These are phyloP conservation scores for Spatholobus suberectus DNA, from an alignment of 306 rosid species.

Conservation along the genomic window DNA sequence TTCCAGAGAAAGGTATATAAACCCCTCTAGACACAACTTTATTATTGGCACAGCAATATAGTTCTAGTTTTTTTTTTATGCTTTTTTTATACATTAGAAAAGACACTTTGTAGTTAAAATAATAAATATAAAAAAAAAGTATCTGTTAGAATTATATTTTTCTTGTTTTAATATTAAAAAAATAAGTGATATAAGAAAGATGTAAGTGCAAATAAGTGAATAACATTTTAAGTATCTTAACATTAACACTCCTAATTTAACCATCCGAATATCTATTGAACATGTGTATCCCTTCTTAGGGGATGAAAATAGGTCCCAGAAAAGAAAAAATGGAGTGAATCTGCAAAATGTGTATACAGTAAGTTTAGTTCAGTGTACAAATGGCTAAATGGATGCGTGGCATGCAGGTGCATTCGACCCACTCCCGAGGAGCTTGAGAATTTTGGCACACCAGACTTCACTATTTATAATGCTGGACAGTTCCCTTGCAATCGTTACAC, in stretches of 20 bases:
- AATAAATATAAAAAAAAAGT: too few species aligned
- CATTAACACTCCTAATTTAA: background rate
- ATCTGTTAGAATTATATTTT: too few species aligned
- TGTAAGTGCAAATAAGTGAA: background rate
- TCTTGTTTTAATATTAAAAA: background rate
- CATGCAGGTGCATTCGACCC: slow-evolving; percentile 89
- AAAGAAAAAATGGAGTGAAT: background rate
- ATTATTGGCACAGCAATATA: too few species aligned
- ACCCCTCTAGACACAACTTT: too few species aligned
- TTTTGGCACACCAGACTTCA: slow-evolving; percentile 91
- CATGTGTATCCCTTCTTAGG: background rate
- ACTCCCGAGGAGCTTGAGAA: slow-evolving; percentile 75
- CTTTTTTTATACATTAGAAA: too few species aligned
- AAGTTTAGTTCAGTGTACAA: background rate
- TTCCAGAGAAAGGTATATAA: too few species aligned
- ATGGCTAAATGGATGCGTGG: slow-evolving; percentile 27
- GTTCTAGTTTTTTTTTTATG: too few species aligned
- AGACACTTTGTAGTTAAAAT: too few species aligned
- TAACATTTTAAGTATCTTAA: background rate
- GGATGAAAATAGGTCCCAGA: background rate
- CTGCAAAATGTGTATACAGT: background rate
- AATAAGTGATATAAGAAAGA: background rate
- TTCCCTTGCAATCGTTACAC: slow-evolving; percentile 95
- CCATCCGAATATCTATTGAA: background rate
- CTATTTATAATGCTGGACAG: slow-evolving; percentile 89